These are phyloP conservation scores for Xylaria sp. DNA, from an alignment of 2,329 filamentous ascomycete species.

Conservation along the genomic window DNA sequence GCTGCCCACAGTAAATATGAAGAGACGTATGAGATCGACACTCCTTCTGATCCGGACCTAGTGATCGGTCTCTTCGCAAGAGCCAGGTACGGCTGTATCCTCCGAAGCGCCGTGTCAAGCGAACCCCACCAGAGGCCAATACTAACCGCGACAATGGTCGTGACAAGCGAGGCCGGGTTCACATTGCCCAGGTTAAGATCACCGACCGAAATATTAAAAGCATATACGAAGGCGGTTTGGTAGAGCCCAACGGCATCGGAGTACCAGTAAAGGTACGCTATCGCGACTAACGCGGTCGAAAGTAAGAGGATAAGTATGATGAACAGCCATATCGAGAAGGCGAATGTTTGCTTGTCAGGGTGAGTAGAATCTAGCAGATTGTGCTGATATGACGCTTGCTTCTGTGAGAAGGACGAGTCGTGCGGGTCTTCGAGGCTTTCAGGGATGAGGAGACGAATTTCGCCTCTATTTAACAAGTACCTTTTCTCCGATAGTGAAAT, in stretches of 20 bases:
- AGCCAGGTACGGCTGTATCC: constrained; percentile 24
- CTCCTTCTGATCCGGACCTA: constrained; percentile 13
- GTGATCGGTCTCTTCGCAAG: constrained; percentile 22
- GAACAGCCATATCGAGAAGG: constrained; percentile 6
- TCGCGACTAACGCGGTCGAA: background rate
- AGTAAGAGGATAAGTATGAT: constrained; percentile 1
- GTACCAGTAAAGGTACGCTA: constrained; percentile 22
- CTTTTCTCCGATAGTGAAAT: constrained; percentile 3
- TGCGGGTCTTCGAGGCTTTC: background rate
- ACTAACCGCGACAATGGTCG: constrained; percentile 25
- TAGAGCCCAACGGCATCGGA: constrained; percentile 20
- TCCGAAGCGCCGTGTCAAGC: constrained; percentile 22
- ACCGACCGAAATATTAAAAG: constrained; percentile 23
- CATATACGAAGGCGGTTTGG: constrained; percentile 29
- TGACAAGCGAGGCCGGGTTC: constrained; percentile 27
- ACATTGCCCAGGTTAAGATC: constrained; percentile 22
- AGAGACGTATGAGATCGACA: constrained; percentile 22
- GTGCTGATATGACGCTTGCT: background rate
- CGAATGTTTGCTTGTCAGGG: background rate
- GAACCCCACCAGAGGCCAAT: constrained; percentile 27
- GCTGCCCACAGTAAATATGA: constrained; percentile 24
- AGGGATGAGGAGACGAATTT: background rate
- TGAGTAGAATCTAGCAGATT: background rate
- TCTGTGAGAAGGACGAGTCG: background rate
- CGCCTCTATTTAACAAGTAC: background rate